These are phyloP conservation scores for Penicillium sp. DNA, from an alignment of 2,329 filamentous ascomycete species.

Conservation along the genomic window DNA sequence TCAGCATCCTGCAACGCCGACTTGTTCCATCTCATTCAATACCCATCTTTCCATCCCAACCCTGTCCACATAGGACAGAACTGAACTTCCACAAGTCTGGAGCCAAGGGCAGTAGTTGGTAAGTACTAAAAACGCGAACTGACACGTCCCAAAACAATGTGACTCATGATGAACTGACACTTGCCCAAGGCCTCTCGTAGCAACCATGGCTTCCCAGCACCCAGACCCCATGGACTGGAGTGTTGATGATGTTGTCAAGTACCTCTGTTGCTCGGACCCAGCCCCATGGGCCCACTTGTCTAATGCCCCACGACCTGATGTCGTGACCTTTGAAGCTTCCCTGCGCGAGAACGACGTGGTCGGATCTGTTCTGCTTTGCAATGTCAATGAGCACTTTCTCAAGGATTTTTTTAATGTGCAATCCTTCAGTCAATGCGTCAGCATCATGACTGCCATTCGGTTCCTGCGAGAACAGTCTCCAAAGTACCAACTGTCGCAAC, in stretches of 20 bases:
- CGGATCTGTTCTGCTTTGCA: constrained; percentile 63
- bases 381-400: constrained; percentile 50
- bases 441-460: constrained; percentile 57
- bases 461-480: constrained; percentile 54
- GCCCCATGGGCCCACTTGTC: constrained; percentile 42
- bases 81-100: too few species aligned
- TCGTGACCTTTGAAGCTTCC: constrained; percentile 50
- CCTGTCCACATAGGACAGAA: too few species aligned
- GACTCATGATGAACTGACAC: too few species aligned
- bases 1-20: too few species aligned
- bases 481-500: constrained; percentile 42
- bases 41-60: too few species aligned
- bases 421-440: constrained; percentile 57
- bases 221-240: constrained; percentile 74
- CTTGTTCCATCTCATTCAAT: too few species aligned
- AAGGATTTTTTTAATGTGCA: constrained; percentile 58
- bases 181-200: constrained; percentile 12
- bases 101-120: too few species aligned
- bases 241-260: constrained; percentile 62
- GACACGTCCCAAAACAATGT: too few species aligned
- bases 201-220: constrained; percentile 28
- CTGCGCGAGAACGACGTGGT: constrained; percentile 64
- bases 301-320: constrained; percentile 51
- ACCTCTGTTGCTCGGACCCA: constrained; percentile 58
- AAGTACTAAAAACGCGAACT: too few species aligned